These are phyloP conservation scores for Prunus davidiana DNA, from an alignment of 306 rosid species.

Conservation along the genomic window DNA sequence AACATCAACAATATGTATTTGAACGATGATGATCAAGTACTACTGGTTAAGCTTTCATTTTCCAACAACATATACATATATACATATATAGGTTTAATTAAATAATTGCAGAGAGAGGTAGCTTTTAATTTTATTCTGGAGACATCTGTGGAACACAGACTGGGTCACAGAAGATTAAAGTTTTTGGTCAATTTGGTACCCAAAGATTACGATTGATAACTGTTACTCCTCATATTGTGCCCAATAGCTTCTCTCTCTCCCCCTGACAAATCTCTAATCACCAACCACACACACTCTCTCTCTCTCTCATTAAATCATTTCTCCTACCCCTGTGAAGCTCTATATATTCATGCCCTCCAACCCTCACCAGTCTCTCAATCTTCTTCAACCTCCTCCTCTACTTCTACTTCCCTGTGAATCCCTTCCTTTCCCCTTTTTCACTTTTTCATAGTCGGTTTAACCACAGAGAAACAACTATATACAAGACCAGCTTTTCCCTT, in stretches of 20 bases:
- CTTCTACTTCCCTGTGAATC: background rate
- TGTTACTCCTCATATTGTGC: slow-evolving; percentile 22
- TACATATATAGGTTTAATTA: slow-evolving; percentile 1
- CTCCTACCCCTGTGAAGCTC: slow-evolving; percentile 7
- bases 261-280: slow-evolving; percentile 32
- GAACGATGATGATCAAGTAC: background rate
- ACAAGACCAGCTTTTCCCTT: background rate
- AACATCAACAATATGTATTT: background rate
- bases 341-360: slow-evolving; percentile 35
- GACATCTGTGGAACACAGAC: slow-evolving; percentile 41
- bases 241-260: slow-evolving; percentile 22
- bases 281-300: slow-evolving; percentile 27
- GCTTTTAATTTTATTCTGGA: slow-evolving; percentile 26
- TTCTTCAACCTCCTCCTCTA: slow-evolving; percentile 1
- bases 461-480: background rate
- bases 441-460: background rate
- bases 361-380: slow-evolving; percentile 24
- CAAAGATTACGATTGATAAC: slow-evolving; percentile 69
- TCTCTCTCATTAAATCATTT: slow-evolving; percentile 15
- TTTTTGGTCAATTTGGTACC: slow-evolving; percentile 59
- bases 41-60: slow-evolving; percentile 33
- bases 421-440: background rate
- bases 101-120: background rate
- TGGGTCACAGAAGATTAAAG: slow-evolving; percentile 41
- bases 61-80: slow-evolving; percentile 25